Evolutionary conservation across 1,284 basidiomycete species (phyloP), one percentile per base, ranked within the genome.

Genomic region (Gymnopus androsaceus): DNA sequence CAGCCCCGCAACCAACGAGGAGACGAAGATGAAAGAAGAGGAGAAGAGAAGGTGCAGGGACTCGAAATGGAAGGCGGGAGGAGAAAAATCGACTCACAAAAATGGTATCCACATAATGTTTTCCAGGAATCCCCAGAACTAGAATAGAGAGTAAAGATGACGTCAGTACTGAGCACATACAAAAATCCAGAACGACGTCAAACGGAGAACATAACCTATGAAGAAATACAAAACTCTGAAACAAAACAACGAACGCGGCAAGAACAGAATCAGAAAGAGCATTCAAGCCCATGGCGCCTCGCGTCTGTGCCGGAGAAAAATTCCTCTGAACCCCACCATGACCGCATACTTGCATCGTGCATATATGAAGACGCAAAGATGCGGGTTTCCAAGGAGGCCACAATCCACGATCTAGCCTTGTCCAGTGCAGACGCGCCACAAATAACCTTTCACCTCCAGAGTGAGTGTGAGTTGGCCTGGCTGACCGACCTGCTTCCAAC

Each of bases 61-160:
- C n/a, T n/a, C n/a, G n/a, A n/a, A n/a, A n/a, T n/a, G 8, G 34
- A n/a, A 37, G 14, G 12, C 37, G 25, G 36, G 14, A 38, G 19
- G 17, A 11, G 15, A 42, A 28, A 31, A 41, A 21, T 28, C 17
- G 12, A 81, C 87, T 70, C 68, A 88, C 88, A 90, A 90, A 78
- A 89, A 90, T 7, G 89, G 90, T 47, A 90, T 73, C 91, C 91
- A 93, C 64, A 82, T 85, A 52, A 91, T 38, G 63, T 90, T 92
- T 67, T 90, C 85, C 12, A 77, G 57, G 53, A 78, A 69, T 2
- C 69, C 78, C 15, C 62, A 65, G 34, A 78, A 55, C 75, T 77
- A 37, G 45, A 34, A 19, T 11, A 57, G 17, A 31, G 27, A n/a
- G n/a, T n/a, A n/a, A n/a, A n/a, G n/a, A n/a, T n/a, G n/a, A 44